Conservation (phyloP, 306 rosid genomes). For the Sindora glabra region DNA sequence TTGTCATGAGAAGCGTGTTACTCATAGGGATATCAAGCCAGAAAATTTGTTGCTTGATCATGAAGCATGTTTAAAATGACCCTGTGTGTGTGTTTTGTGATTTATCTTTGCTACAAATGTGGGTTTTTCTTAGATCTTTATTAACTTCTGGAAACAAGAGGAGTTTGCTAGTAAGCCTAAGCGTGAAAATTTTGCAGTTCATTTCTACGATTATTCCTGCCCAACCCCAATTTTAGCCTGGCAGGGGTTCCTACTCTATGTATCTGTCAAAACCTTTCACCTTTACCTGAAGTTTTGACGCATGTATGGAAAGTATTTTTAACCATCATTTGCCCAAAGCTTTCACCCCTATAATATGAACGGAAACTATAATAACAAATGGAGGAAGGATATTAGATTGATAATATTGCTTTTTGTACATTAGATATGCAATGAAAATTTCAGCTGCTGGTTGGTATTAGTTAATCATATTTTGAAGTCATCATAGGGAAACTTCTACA, state of each 20-base stretch:
- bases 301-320: too few relatives aligned
- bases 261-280: background rate
- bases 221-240: background rate
- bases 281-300: background rate
- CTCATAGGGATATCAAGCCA: conserved; percentile 92
- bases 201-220: background rate
- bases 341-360: too few relatives aligned
- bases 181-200: background rate
- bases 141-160: background rate
- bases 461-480: background rate
- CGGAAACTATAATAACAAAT: background rate
- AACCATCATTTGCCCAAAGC: too few relatives aligned
- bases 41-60: conserved; percentile 86
- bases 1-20: conserved; percentile 86
- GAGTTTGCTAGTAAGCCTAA: background rate
- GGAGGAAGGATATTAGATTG: background rate
- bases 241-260: background rate
- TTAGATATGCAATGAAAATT: background rate
- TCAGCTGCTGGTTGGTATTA: background rate
- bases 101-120: background rate
- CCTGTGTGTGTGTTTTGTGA: background rate
- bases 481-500: background rate
- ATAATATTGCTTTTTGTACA: background rate
- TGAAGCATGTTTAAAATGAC: conserved; percentile 40
- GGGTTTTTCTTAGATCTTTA: background rate